Conservation (phyloP, 2,329 filamentous ascomycete genomes). For the Alternaria rosae region DNA sequence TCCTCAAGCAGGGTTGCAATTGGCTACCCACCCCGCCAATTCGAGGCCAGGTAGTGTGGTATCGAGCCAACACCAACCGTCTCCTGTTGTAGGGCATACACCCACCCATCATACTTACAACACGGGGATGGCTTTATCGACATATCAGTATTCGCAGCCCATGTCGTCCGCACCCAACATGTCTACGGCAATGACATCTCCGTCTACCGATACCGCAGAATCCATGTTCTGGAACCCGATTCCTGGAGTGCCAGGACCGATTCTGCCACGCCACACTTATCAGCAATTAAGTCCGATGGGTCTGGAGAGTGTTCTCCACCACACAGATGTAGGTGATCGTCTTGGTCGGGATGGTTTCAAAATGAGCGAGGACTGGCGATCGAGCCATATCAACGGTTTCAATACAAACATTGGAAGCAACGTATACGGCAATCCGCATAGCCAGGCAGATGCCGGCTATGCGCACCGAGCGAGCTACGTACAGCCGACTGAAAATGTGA, state of each 20-base stretch:
- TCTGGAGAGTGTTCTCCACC: conserved; percentile 42
- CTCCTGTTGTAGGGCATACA: conserved; percentile 20
- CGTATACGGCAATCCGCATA: conserved; percentile 9
- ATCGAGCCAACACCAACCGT: conserved; percentile 21
- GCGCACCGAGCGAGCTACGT: conserved; percentile 7
- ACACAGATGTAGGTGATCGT: conserved; percentile 39
- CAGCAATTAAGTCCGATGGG: conserved; percentile 45
- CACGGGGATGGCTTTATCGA: conserved; percentile 16
- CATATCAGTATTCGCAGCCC: conserved; percentile 28
- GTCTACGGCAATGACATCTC: conserved; percentile 19
- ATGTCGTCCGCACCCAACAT: conserved; percentile 20
- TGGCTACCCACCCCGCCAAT: conserved; percentile 24
- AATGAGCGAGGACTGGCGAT: conserved; percentile 35
- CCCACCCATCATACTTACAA: conserved; percentile 20
- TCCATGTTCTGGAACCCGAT: conserved; percentile 51
- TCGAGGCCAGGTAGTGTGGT: conserved; percentile 25
- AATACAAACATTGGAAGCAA: conserved; percentile 2
- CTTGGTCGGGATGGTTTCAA: conserved; percentile 48
- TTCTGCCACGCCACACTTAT: conserved; percentile 37
- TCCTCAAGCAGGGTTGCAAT: conserved; percentile 19
- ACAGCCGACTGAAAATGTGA: background rate
- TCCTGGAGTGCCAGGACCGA: conserved; percentile 50
- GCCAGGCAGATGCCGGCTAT: conserved; percentile 4
- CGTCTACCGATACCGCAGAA: conserved; percentile 25
- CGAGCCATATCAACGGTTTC: conserved; percentile 26